These are phyloP conservation scores for Eucalyptus cloeziana DNA, from an alignment of 345 rosid species.

Conservation along the genomic window DNA sequence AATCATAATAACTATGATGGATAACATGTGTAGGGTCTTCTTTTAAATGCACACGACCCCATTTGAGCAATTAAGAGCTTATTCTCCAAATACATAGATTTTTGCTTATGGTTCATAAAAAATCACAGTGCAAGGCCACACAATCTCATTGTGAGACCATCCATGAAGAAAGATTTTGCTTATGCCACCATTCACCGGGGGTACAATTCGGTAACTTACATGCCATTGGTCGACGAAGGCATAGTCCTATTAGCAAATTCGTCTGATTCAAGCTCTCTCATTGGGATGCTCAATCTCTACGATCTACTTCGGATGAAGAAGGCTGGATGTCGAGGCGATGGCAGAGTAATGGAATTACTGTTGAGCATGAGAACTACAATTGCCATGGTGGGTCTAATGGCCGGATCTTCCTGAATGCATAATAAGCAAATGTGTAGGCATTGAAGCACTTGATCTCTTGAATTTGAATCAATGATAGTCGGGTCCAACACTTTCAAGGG, in stretches of 20 bases:
- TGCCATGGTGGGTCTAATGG: constrained; percentile 14
- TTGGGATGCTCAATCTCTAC: background rate
- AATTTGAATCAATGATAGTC: background rate
- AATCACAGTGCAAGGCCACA: background rate
- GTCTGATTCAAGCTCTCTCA: background rate
- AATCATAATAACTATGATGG: background rate
- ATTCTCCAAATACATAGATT: background rate
- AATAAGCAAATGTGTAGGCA: constrained; percentile 13
- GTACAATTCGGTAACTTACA: constrained; percentile 13
- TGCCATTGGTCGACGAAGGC: constrained; percentile 9
- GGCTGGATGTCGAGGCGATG: background rate
- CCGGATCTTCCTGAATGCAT: constrained; percentile 10
- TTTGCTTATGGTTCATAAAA: background rate
- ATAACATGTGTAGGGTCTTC: background rate
- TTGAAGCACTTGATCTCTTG: constrained; percentile 2
- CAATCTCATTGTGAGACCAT: background rate
- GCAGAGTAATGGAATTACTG: background rate
- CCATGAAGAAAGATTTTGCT: background rate
- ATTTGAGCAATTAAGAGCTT: background rate
- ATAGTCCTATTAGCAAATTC: background rate
- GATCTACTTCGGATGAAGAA: background rate
- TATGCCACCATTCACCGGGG: constrained; percentile 1
- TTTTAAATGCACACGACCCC: background rate
- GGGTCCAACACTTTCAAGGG: constrained; percentile 3
- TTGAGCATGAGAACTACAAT: constrained; percentile 3